A percentile compares a stretch with the other conserved stretches of the same genome.
phyloP scores from a whole-genome alignment of 768 basidiomycete species.

The Hygrophorus pudorinus region DNA sequence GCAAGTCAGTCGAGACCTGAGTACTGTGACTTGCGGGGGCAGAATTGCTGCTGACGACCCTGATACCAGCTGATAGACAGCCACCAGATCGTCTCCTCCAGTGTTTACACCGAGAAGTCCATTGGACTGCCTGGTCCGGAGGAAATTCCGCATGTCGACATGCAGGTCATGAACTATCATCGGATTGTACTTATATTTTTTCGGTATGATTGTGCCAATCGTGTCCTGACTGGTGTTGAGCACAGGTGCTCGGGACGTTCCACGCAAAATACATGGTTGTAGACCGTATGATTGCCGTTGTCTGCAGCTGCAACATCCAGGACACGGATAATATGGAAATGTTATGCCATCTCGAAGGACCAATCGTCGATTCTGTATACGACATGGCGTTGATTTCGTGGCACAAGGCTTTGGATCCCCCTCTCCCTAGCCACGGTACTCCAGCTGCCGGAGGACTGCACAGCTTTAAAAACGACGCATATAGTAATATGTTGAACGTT shows the following conservation, averaged over 20 bases:
- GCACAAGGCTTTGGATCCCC: constrained; percentile 18
- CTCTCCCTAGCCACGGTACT: constrained; percentile 7
- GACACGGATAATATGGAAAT: constrained; percentile 21
- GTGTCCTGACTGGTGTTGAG: background rate
- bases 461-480: too few relatives aligned
- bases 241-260: constrained; percentile 52
- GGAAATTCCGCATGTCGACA: constrained; percentile 50
- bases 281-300: constrained; percentile 53
- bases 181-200: constrained; percentile 11
- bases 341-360: constrained; percentile 49
- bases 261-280: constrained; percentile 65
- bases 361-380: constrained; percentile 59
- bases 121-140: constrained; percentile 42
- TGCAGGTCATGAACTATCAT: constrained; percentile 53
- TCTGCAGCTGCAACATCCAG: constrained; percentile 65
- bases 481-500: too few relatives aligned
- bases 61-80: constrained; percentile 14
- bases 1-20: constrained; percentile 25
- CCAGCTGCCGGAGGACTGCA: too few relatives aligned
- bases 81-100: constrained; percentile 36
- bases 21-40: background rate
- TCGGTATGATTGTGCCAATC: background rate
- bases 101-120: constrained; percentile 32
- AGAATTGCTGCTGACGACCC: background rate
- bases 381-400: constrained; percentile 60